A percentile compares a stretch with the other conserved stretches of the same genome.
These are phyloP conservation scores for Pleurotus pulmonarius DNA, from an alignment of 768 basidiomycete genomes.

Conservation along the genomic window DNA sequence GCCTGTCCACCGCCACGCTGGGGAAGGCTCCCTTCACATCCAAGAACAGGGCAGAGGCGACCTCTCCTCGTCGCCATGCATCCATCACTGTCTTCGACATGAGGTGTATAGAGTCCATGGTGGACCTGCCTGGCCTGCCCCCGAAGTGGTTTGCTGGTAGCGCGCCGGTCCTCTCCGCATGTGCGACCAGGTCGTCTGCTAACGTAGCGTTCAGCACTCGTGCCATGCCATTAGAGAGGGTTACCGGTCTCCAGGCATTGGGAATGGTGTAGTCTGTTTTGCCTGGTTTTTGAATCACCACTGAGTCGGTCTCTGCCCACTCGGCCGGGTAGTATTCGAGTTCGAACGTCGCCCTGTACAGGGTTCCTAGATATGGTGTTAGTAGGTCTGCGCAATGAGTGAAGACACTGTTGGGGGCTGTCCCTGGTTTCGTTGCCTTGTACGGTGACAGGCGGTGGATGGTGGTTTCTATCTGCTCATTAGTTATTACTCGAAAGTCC, in stretches of 20 bases:
- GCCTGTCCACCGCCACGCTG: constrained; percentile 13
- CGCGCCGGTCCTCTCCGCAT: constrained; percentile 14
- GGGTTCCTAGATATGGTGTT: constrained; percentile 11
- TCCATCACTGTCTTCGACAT: constrained; percentile 16
- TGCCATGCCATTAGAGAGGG: constrained; percentile 18
- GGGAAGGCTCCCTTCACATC: constrained; percentile 27
- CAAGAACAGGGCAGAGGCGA: constrained; percentile 21
- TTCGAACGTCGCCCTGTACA: constrained; percentile 23
- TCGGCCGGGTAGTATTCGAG: constrained; percentile 21
- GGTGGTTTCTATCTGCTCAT: constrained; percentile 1
- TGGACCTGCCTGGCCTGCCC: constrained; percentile 21
- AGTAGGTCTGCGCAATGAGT: constrained; percentile 9
- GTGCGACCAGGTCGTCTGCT: constrained; percentile 11
- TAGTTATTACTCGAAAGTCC: constrained; percentile 1
- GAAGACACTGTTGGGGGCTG: constrained; percentile 19
- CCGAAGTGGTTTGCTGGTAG: constrained; percentile 25
- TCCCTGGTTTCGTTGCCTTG: constrained; percentile 23
- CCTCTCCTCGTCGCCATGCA: constrained; percentile 17
- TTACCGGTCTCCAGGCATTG: constrained; percentile 29
- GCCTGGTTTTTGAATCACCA: constrained; percentile 32
- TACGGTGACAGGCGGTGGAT: constrained; percentile 17
- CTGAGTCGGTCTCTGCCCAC: constrained; percentile 23
- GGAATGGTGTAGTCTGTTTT: constrained; percentile 27
- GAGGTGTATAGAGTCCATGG: constrained; percentile 24
- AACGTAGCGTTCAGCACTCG: constrained; percentile 7